Conservation (phyloP, 176 grass and related monocot genomes). For the Triticum monococcum region DNA sequence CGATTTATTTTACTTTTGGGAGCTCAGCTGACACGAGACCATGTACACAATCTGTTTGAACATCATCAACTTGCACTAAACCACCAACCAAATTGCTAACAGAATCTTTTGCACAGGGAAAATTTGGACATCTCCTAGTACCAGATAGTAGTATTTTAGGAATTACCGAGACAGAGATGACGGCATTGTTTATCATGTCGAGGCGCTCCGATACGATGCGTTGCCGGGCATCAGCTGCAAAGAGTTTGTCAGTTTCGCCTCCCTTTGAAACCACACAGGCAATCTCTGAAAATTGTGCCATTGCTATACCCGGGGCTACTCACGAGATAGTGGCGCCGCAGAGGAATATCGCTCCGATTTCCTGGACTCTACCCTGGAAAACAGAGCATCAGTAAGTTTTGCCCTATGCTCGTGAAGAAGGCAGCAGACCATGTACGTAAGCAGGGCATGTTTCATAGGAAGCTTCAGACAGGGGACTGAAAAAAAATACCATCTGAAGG, state of each 20-base stretch:
- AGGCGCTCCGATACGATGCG: slow-evolving; percentile 92
- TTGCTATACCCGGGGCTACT: slow-evolving; percentile 46
- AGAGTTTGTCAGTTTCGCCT: slow-evolving; percentile 34
- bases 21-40: neutral
- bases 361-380: slow-evolving; percentile 87
- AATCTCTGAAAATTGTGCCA: neutral
- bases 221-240: slow-evolving; percentile 93
- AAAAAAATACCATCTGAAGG: slow-evolving; percentile 70
- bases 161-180: slow-evolving; percentile 94
- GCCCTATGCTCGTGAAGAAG: neutral
- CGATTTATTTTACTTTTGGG: neutral
- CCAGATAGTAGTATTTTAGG: slow-evolving; percentile 31
- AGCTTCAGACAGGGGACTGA: slow-evolving; percentile 11
- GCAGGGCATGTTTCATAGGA: neutral
- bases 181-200: slow-evolving; percentile 88
- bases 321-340: slow-evolving; percentile 84
- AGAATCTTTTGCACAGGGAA: neutral
- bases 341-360: slow-evolving; percentile 96
- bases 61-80: neutral
- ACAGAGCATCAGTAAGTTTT: slow-evolving; percentile 19
- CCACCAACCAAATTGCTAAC: neutral
- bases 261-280: neutral
- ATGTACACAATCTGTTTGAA: neutral
- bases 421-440: neutral
- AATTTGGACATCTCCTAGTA: slow-evolving; percentile 2